Evolutionary conservation across 2,329 filamentous ascomycete genomes (phyloP), one percentile per base, ranked within the genome.

Genomic region (Fusarium annulatum): DNA sequence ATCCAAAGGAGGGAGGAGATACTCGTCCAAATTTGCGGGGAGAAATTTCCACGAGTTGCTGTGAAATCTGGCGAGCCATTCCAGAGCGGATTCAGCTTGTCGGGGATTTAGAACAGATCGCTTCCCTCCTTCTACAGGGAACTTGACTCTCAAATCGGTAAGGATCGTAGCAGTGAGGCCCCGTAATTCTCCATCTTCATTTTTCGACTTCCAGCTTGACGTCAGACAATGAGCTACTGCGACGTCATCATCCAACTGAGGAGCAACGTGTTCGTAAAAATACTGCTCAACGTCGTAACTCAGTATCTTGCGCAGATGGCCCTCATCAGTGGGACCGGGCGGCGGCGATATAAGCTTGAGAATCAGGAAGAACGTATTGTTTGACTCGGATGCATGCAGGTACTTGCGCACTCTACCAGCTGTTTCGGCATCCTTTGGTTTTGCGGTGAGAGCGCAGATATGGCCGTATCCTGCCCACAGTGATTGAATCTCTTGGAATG

Each of bases 201-300:
- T 64, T 12, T 76, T 67, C 0, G 19, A 51, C 3, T 77, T 72
- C 33, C 79, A 76, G 7, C 83, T 87, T 30, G 83, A 89, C 1
- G 82, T 84, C 5, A 90, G 65, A 41, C 86, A 89, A 26, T 82
- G 80, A 0, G 89, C 88, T 2, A 91, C 85, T 0, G 85, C 83
- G 3, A 88, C 78, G 1, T 82, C 77, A 0, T 80, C 76, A 0
- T 81, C 77, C 4, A 93, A 78, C 1, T 76, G 77, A 0, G 88
- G 87, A 0, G 88, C 89, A 16, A 93, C 79, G 5, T 86, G 78
- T 4, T 82, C 82, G 77, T 93, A 93, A 72, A 93, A 93, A 72
- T 87, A 87, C 75, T 91, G 90, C 79, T 93, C 91, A 7, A 92
- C 89, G 51, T 90, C 85, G 72, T 93, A 93, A 76, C 89, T 92